These are phyloP conservation scores for Anastatica hierochuntica DNA, from an alignment of 345 rosid species.

Conservation along the genomic window DNA sequence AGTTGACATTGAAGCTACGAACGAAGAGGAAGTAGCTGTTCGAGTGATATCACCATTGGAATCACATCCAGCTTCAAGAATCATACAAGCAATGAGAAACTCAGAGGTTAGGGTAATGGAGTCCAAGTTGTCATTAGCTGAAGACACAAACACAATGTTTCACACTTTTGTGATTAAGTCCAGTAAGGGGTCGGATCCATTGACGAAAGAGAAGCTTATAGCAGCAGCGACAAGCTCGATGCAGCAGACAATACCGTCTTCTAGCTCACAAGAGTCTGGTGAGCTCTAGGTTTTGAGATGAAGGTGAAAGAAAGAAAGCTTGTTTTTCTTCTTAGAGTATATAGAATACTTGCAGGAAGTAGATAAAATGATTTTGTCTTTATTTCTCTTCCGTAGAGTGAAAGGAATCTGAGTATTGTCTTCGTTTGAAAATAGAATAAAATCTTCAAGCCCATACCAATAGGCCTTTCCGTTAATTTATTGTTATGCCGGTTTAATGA, in stretches of 20 bases:
- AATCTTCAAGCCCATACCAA: constrained; percentile 1
- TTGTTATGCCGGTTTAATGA: too few species aligned
- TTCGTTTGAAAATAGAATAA: too few species aligned
- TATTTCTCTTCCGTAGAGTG: too few species aligned
- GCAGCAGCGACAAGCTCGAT: constrained; percentile 46
- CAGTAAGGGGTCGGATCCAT: constrained; percentile 48
- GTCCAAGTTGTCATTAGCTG: constrained; percentile 53
- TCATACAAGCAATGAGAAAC: constrained; percentile 65
- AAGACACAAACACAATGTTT: constrained; percentile 43
- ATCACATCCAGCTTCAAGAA: constrained; percentile 71
- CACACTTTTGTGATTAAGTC: constrained; percentile 79
- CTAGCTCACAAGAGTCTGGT: constrained; percentile 35
- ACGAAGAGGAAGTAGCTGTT: constrained; percentile 60
- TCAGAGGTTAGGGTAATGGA: constrained; percentile 50
- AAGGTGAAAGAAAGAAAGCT: too few species aligned
- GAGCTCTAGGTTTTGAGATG: background rate
- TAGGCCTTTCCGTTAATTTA: background rate
- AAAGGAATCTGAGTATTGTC: too few species aligned
- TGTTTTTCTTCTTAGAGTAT: too few species aligned
- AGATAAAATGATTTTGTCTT: background rate
- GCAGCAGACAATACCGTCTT: constrained; percentile 50
- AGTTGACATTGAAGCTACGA: constrained; percentile 49
- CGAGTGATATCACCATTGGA: constrained; percentile 66
- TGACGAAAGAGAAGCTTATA: constrained; percentile 75
- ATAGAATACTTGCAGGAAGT: background rate